Evolutionary conservation across 73 alveolate genomes (phyloP), one percentile per base, ranked within the genome.

Genomic region (Paramecium caudatum): DNA sequence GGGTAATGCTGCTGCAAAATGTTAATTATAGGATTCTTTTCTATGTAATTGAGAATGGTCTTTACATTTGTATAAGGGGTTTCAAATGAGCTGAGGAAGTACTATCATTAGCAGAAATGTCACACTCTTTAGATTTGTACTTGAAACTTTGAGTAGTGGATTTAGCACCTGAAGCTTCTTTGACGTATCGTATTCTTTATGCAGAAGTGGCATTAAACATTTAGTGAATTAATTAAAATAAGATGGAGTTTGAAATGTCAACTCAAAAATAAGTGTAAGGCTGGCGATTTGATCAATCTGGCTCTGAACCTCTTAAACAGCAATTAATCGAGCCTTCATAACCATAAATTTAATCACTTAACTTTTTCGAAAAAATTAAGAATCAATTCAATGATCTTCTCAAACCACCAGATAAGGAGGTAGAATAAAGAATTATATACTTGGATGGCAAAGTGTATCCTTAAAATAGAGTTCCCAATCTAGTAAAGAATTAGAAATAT

Each of bases 401-500:
- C 3, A 37, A 62, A 37, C 85, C 84, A 17, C 93, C 93, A 7
- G 84, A 86, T 10, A 55, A 49, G 17, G 93, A 70, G 27, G 93
- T 62, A 16, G 93, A 86, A 39, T 78, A 86, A 23, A 39, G 82
- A 62, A 70, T 90, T 8, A 78, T 90, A 8, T 90, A 81, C 39
- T 50, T 90, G 41, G 94, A 90, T 90, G 94, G 94, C 13, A 78
- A 82, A 27, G 90, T 90, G 8, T 78, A 49, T 19, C 94, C 94
- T 48, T 46, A 78, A 78, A 90, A 49, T 49, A 62, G 65, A 16
- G 16, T 78, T 21, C 90, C 91, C 15, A 91, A 91, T 85, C 3
- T 82, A 48, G 93, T 94, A 13, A 94, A 92, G 34, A 94, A 94
- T 45, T 46, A 80, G 87, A 94, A 94, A 39, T 94, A 94, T 90